Evolutionary conservation across 2,329 filamentous ascomycete genomes (phyloP), one percentile per base, ranked within the genome.

Genomic region (Epichloe hybrida): DNA sequence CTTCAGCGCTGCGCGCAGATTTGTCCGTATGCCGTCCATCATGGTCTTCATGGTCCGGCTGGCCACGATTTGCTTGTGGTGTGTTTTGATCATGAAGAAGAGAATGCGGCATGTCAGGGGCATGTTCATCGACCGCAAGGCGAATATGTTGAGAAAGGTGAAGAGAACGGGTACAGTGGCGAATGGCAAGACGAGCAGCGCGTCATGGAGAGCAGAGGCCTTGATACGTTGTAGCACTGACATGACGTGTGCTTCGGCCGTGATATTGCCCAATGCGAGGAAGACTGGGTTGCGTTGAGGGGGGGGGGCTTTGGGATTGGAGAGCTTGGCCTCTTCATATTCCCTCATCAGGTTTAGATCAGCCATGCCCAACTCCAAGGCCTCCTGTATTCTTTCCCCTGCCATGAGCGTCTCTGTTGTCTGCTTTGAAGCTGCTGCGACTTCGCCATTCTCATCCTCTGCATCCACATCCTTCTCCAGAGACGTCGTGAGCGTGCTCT

Each of bases 41-140:
- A 89, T 83, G 6, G 71, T 74, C 61, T 87, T 83, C 81, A 97
- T 85, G 54, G 86, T 87, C 60, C 85, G 80, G 65, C 83, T 91
- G 6, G 88, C 83, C 21, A 98, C 88, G 59, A 98, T 87, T 69
- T 97, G 91, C 58, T 81, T 80, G 71, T 98, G 91, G 64, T 98
- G 93, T 37, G 88, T 93, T 72, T 94, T 94, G 54, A 98, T 80
- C 80, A 98, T 88, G 76, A 98, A 97, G 74, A 96, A 95, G 9
- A 97, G 75, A 45, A 98, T 84, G 47, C 90, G 83, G 71, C 91
- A 97, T 2, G 89, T 95, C 35, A 98, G 76, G 2, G 89, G 86
- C 39, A 95, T 84, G 63, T 95, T 90, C 85, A 83, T 82, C 35
- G 74, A 82, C 46, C 82, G 79, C 63, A 76, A 72, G 8, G 93